Evolutionary conservation across 164 flowering plant genomes (phyloP).

Genomic region (Chimonanthus praecox): DNA sequence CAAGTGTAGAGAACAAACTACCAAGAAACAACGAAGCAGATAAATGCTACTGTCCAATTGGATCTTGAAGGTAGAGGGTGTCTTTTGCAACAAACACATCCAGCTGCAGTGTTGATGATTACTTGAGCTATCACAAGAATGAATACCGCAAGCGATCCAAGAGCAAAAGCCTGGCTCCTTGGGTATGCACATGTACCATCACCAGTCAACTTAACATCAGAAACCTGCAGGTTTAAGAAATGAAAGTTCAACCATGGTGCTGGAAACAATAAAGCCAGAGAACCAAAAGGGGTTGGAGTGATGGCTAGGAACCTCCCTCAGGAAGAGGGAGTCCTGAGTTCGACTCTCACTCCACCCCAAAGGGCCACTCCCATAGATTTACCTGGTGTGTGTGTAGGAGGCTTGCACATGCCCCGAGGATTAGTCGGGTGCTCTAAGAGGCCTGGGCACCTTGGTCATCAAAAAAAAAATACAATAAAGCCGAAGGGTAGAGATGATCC

Average conservation of each 20-base stretch:
- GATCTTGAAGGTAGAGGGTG: constrained; percentile 42
- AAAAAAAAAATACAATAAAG: too few relatives aligned
- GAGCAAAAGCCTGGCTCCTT: constrained; percentile 71
- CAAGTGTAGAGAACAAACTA: constrained; percentile 19
- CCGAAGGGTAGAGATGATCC: too few relatives aligned
- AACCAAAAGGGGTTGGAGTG: too few relatives aligned
- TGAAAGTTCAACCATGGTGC: not conserved
- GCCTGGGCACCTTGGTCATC: too few relatives aligned
- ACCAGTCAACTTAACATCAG: constrained; percentile 41
- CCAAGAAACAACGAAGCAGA: constrained; percentile 83
- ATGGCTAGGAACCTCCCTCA: too few relatives aligned
- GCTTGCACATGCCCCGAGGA: too few relatives aligned
- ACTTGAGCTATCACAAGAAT: constrained; percentile 67
- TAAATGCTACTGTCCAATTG: constrained; percentile 56
- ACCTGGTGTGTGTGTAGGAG: too few relatives aligned
- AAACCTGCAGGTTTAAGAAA: constrained; percentile 39
- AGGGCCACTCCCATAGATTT: too few relatives aligned
- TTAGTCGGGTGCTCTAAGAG: too few relatives aligned
- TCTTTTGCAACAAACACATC: constrained; percentile 77
- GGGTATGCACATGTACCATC: constrained; percentile 52
- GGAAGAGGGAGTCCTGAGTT: too few relatives aligned
- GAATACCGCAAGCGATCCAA: constrained; percentile 68
- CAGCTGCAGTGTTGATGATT: constrained; percentile 6
- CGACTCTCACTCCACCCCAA: too few relatives aligned
- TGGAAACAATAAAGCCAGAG: too few relatives aligned